Evolutionary conservation across 2,329 filamentous ascomycete genomes (phyloP).

Genomic region (Cytospora piceicola): DNA sequence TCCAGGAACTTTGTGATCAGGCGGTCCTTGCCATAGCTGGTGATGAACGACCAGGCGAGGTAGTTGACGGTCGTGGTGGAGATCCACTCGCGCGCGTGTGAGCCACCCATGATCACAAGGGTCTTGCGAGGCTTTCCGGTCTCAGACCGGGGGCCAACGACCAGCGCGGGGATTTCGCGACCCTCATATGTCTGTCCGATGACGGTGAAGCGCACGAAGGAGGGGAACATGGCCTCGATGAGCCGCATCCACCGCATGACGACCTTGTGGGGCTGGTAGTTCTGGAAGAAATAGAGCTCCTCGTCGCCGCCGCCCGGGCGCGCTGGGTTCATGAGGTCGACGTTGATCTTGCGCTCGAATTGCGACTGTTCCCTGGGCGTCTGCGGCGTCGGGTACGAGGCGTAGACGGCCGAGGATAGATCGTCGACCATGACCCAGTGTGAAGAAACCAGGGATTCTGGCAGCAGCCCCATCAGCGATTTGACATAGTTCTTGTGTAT

Average conservation of each 20-base stretch:
- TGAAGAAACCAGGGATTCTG: constrained; percentile 69
- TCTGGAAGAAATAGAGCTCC: constrained; percentile 75
- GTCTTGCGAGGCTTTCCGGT: constrained; percentile 65
- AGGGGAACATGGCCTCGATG: constrained; percentile 86
- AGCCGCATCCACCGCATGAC: constrained; percentile 91
- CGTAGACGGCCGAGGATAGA: constrained; percentile 74
- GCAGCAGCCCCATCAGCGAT: constrained; percentile 79
- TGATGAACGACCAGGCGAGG: constrained; percentile 85
- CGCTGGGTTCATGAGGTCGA: constrained; percentile 36
- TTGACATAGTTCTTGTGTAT: constrained; percentile 75
- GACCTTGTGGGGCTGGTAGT: constrained; percentile 79
- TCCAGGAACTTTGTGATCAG: constrained; percentile 78
- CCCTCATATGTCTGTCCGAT: constrained; percentile 90
- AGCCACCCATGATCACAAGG: constrained; percentile 79
- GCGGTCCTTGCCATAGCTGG: constrained; percentile 73
- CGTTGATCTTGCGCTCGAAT: constrained; percentile 36
- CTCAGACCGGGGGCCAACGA: constrained; percentile 64
- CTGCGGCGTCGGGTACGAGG: constrained; percentile 66
- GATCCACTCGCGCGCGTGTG: constrained; percentile 98
- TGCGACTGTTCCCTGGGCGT: constrained; percentile 30
- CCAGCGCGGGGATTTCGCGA: constrained; percentile 80
- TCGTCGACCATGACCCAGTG: constrained; percentile 80
- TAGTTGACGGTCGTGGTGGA: constrained; percentile 90
- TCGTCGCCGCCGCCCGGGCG: constrained; percentile 35
- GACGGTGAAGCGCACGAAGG: constrained; percentile 71